Evolutionary conservation across 768 basidiomycete species (phyloP), one percentile per base, ranked within the genome.

Genomic region (Mycena metata): DNA sequence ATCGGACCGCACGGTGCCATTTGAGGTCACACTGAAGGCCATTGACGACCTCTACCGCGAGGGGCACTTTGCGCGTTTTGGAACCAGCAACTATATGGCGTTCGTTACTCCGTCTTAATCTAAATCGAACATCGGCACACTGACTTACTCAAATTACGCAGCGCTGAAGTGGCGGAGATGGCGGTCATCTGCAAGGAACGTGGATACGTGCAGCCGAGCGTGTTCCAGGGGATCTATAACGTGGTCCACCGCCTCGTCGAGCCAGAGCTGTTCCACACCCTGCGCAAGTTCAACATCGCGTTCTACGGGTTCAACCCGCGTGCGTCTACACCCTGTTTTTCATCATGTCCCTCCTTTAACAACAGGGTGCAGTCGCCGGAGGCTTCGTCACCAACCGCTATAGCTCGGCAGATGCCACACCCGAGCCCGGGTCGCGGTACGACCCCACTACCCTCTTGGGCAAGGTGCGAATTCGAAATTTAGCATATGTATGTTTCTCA

Each of bases 111-210:
- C 26, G 73, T 24, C 17, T 26, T 3, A n/a, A n/a, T n/a, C n/a
- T n/a, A n/a, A n/a, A n/a, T 46, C 8, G 11, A 1, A 75, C 51
- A 7, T 19, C 26, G 21, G 51, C 52, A 52, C 24, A 23, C 39
- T 42, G 12, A 24, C 21, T 17, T 6, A 6, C 16, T 5, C 17
- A n/a, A n/a, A n/a, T 13, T 41, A 64, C 75, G 15, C 36, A 83
- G 88, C 0, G 89, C 87, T 86, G 88, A 90, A 76, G 88, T 89
- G 17, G 88, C 88, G 5, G 88, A 89, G 72, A 82, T 90, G 17
- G 85, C 89, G 0, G 80, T 81, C 0, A 89, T 89, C 39, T 89
- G 88, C 76, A 86, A 80, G 58, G 79, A 79, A 3, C 85, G 87
- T 24, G 84, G 84, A 1, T 90, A 84, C 67, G 81, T 89, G 5